Evolutionary conservation across 1,139 yeast genomes (phyloP), one percentile per base, ranked within the genome.

Genomic region (Meyerozyma sp.): DNA sequence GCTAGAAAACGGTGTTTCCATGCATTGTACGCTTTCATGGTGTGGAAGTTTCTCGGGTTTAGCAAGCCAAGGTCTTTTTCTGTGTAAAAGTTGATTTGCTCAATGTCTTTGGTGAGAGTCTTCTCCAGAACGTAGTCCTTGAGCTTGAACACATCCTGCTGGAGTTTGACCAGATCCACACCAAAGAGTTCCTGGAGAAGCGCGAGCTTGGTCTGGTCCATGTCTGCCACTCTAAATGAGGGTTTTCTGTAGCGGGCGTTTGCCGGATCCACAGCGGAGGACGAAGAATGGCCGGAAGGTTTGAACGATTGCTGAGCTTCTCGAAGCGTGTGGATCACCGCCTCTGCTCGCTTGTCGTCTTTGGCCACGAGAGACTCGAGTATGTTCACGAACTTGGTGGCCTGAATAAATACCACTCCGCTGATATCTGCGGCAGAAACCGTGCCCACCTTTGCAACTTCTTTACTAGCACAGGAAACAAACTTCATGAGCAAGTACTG

Each of bases 401-500:
- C 76, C 46, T 84, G 88, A 28, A 65, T 60, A 51, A 79, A 81
- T 0, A 82, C 75, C 27, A 69, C 64, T 2, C 65, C 59, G 46
- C 77, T 74, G 30, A 72, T 62, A 37, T 78, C 75, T 11, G 64
- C 56, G 2, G 59, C 64, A 4, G 70, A 70, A n/a, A 60, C 52
- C 36, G 62, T 58, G 1, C 77, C 77, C 35, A 78, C 51, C 49
- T 81, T 81, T 42, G 69, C 71, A 32, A 84, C 59, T 57, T 84
- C 91, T 51, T 79, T 82, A 45, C 81, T 79, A 8, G 87, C 81
- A 46, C 79, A 73, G 21, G 82, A 73, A 18, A 84, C 77, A 58
- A 85, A 87, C 57, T 76, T 71, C 68, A 83, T 77, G 8, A 86
- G 75, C 42, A 86, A 64, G 45, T 81, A 84, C 50, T 84, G 91